A percentile compares a stretch with the other conserved stretches of the same genome.
Evolutionary conservation across 345 rosid species (phyloP).

Genomic region (Boechera stricta): DNA sequence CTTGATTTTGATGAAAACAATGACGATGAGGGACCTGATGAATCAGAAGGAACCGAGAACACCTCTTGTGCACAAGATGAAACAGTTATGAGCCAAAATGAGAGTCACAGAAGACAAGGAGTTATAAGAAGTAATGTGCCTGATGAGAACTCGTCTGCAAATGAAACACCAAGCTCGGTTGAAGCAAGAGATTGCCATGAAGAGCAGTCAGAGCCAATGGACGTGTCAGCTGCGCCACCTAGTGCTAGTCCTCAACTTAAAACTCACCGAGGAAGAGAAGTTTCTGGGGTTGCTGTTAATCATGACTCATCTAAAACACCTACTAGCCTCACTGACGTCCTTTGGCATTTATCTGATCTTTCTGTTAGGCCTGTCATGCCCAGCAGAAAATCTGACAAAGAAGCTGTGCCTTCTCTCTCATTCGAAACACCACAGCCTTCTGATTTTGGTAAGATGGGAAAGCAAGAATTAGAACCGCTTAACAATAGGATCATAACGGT

Average conservation of each 20-base stretch:
- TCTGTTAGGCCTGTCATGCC: conserved; percentile 99
- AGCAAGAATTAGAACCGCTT: conserved; percentile 74
- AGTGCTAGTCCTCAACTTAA: conserved; percentile 70
- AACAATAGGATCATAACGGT: conserved; percentile 62
- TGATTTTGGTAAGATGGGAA: conserved; percentile 76
- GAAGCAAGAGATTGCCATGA: conserved; percentile 59
- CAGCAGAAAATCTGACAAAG: conserved; percentile 87
- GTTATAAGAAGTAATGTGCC: conserved; percentile 50
- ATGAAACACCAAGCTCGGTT: conserved; percentile 52
- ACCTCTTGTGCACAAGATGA: conserved; percentile 51
- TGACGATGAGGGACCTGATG: conserved; percentile 83
- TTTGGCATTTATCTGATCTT: conserved; percentile 97
- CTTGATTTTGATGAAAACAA: conserved; percentile 89
- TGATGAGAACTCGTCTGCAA: conserved; percentile 48
- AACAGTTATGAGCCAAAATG: conserved; percentile 45
- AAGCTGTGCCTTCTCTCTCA: conserved; percentile 69
- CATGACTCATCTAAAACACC: conserved; percentile 66
- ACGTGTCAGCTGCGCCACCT: conserved; percentile 66
- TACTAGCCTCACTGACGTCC: conserved; percentile 61
- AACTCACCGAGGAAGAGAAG: conserved; percentile 66
- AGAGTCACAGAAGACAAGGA: conserved; percentile 48
- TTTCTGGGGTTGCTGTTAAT: conserved; percentile 53
- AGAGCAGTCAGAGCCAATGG: conserved; percentile 64
- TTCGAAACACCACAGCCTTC: conserved; percentile 75
- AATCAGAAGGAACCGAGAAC: conserved; percentile 66